Evolutionary conservation across 371 early-diverging fungal genomes (phyloP), one percentile per base, ranked within the genome.

Genomic region (Mucor ambiguus): DNA sequence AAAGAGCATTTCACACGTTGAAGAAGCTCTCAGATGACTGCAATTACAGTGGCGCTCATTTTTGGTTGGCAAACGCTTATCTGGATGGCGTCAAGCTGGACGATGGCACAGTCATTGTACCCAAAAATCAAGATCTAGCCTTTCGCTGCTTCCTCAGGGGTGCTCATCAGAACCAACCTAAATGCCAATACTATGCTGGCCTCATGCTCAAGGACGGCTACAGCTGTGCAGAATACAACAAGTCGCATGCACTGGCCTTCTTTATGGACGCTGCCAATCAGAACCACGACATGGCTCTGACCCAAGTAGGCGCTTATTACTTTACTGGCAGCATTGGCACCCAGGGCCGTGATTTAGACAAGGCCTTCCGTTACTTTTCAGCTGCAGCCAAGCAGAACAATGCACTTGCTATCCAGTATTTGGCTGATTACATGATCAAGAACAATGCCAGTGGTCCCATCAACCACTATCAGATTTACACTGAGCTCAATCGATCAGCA

Each of bases 381-480:
- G 46, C 32, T 2, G 72, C 72, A 1, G 72, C 72, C 24, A 67
- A 49, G 16, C 54, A 61, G 14, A 64, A 67, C 7, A 61, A 71
- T 7, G 44, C 67, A 2, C 38, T 64, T 0, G 72, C 72, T 9
- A 67, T 67, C 3, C 64, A 64, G 14, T 71, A 71, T 38, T 49
- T 71, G 52, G 72, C 72, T 35, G 64, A 71, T 24, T 71, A 67
- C 28, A 56, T 71, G 29, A 57, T 71, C 35, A 67, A 71, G 26
- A 61, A 64, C 16, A 54, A 7, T 0, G 11, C 44, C 4, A 58
- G 14, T 20, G 60, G 37, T 3, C 32, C 49, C 22, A 64, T 71
- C 18, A 60, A 64, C 41, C 29, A 38, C 1, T 12, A 46, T 12
- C 61, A 64, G 5, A 43, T 71, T 14, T 64, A 54, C 22, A 46